These are phyloP conservation scores for Pythium pectinolyticum DNA, from an alignment of 352 stramenopile species.

Conservation along the genomic window DNA sequence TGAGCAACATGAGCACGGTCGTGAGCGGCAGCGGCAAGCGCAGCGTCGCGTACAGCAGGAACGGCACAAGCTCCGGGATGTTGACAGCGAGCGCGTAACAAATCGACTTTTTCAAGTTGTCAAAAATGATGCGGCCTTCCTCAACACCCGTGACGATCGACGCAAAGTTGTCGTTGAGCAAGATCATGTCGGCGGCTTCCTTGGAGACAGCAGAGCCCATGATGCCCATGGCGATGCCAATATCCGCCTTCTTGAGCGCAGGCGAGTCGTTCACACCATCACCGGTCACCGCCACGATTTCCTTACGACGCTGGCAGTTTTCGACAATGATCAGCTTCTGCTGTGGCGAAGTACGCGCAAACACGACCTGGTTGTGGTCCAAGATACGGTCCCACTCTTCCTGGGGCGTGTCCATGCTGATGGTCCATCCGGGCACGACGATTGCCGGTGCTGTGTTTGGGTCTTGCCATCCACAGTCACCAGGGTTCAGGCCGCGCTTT, in stretches of 20 bases:
- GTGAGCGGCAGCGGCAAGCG: constrained; percentile 87
- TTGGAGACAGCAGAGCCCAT: constrained; percentile 96
- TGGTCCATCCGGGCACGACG: constrained; percentile 82
- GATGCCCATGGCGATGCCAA: constrained; percentile 98
- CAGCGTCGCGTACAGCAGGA: constrained; percentile 85
- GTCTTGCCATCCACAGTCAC: constrained; percentile 75
- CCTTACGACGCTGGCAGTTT: constrained; percentile 77
- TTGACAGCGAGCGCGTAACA: constrained; percentile 91
- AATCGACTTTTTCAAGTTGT: constrained; percentile 95
- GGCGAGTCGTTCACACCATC: constrained; percentile 98
- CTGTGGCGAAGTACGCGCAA: constrained; percentile 93
- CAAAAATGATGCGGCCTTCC: constrained; percentile 94
- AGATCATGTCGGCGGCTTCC: constrained; percentile 94
- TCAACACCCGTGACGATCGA: constrained; percentile 95
- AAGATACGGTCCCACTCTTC: constrained; percentile 88
- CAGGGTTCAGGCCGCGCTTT: constrained; percentile 49
- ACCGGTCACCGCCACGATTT: constrained; percentile 95
- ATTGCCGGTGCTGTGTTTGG: constrained; percentile 77
- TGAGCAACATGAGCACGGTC: constrained; percentile 90
- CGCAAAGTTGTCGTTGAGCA: constrained; percentile 97
- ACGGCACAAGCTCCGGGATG: constrained; percentile 87
- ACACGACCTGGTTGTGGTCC: constrained; percentile 92
- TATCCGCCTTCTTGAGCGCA: constrained; percentile 95
- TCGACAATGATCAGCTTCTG: constrained; percentile 96
- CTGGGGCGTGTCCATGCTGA: constrained; percentile 70